Conservation (phyloP, 345 rosid genomes). For the Arabidopsis suecica region DNA sequence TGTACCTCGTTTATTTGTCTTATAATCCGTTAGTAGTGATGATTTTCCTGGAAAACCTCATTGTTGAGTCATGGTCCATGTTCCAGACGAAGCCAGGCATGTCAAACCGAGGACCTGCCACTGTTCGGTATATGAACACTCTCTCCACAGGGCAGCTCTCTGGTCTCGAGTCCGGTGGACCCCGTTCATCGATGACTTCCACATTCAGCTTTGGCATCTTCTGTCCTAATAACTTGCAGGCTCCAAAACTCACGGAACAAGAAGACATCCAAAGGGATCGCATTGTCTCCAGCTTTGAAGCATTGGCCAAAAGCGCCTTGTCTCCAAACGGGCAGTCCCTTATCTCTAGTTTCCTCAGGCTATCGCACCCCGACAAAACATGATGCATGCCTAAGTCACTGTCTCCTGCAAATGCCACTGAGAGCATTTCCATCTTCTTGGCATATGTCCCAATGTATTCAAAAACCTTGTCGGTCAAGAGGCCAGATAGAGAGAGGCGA, state of each 20-base stretch:
- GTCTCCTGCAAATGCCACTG: conserved; percentile 96
- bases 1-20: conserved; percentile 43
- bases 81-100: conserved; percentile 87
- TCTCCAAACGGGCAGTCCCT: conserved; percentile 95
- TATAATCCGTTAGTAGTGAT: conserved; percentile 42
- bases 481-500: conserved; percentile 95
- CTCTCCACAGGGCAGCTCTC: conserved; percentile 81
- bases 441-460: conserved; percentile 84
- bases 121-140: conserved; percentile 82
- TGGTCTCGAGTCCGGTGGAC: conserved; percentile 66
- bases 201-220: conserved; percentile 91
- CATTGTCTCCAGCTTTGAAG: conserved; percentile 99
- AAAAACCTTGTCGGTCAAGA: conserved; percentile 81
- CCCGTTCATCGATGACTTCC: conserved; percentile 88
- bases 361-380: conserved; percentile 85
- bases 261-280: conserved; percentile 99
- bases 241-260: conserved; percentile 81
- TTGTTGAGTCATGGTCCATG: conserved; percentile 51
- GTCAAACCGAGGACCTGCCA: conserved; percentile 83
- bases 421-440: conserved; percentile 92
- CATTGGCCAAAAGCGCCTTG: conserved; percentile 91
- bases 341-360: conserved; percentile 88
- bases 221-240: conserved; percentile 84
- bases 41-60: conserved; percentile 43
- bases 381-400: conserved; percentile 91